Base-by-base conservation (phyloP, 306 rosid species). In the Pueraria montana region DNA sequence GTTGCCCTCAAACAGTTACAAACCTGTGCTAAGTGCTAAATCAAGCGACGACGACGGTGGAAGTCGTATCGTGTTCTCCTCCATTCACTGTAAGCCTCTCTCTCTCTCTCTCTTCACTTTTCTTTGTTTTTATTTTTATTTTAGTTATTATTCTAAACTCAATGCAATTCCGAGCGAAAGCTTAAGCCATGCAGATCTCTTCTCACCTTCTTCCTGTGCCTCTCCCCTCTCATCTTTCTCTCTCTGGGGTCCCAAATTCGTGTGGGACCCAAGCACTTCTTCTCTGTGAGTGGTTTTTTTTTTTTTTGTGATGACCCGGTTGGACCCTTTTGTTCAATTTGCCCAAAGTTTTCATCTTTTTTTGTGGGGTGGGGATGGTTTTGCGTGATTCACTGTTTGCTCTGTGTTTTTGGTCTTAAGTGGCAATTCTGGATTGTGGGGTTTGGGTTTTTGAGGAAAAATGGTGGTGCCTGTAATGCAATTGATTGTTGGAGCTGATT, bases 21-120 rank as follows among this genome's bases (percentile, higher is more conserved):
- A 43, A 42, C 81, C 70, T 58, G 56, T 49, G 61, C 77, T 67
- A 79, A 79, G 26, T 80, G 82, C 81, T 43, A 74, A 84, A 74
- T 78, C 84, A 87, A 84, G 82, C 65, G 80, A 87, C 90, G 90
- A 87, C 90, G 90, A 71, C 88, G 90, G 87, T 67, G 88, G 90
- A 87, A 79, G 90, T 87, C 90, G 90, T 87, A 87, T 87, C 88
- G 90, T 85, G 85, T 82, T 85, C 80, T 83, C 87, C 79, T 79
- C 83, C 85, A 23, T 82, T 84, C 83, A 79, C 90, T 82, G 88
- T 87, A 68, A 87, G 84, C 68, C 64, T 1, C 71, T 56, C 58
- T 81, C 86, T 67, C 74, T 72, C 55, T 34, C 40, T 76, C 67
- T 80, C 78, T 53, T 72, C 45, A 78, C 59, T 46, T 59, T 42